phyloP scores from a whole-genome alignment of 2,329 filamentous ascomycete genomes.

The Claviceps capensis region DNA sequence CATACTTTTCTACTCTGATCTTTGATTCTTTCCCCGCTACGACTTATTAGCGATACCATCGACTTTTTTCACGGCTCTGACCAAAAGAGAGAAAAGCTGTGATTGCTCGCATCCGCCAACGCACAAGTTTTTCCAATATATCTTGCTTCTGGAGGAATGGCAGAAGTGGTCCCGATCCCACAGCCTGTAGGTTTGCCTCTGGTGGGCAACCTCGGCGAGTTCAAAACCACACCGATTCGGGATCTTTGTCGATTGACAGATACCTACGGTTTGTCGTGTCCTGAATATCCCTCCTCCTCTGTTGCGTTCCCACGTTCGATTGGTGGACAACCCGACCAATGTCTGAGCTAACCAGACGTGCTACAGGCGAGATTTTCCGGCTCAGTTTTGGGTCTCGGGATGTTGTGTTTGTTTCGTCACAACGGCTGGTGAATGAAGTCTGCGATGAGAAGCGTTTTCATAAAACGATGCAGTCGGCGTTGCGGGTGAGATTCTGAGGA shows the following conservation, averaged over 20 bases:
- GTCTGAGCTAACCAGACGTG: no score
- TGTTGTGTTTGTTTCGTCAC: conserved; percentile 36
- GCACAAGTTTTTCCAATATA: no score
- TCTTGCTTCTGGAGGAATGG: conserved; percentile 12
- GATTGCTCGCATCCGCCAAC: no score
- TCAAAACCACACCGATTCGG: conserved; percentile 43
- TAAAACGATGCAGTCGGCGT: conserved; percentile 37
- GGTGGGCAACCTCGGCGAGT: conserved; percentile 50
- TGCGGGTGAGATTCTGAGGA: conserved; percentile 22
- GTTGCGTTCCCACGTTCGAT: background rate
- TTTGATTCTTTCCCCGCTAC: no score
- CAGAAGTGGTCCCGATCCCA: conserved; percentile 38
- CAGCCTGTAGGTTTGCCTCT: conserved; percentile 50
- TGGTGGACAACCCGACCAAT: no score
- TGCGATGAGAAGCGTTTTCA: conserved; percentile 54
- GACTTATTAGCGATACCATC: no score
- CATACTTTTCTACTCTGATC: no score
- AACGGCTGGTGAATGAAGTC: conserved; percentile 45
- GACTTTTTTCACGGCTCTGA: no score
- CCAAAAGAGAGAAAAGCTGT: no score
- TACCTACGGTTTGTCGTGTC: conserved; percentile 41
- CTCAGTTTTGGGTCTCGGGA: conserved; percentile 35
- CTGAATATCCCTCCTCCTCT: background rate
- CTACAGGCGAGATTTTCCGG: conserved; percentile 44
- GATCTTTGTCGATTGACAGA: conserved; percentile 45